phyloP scores from a whole-genome alignment of 495 filamentous ascomycete species.

The Thozetella sp. region DNA sequence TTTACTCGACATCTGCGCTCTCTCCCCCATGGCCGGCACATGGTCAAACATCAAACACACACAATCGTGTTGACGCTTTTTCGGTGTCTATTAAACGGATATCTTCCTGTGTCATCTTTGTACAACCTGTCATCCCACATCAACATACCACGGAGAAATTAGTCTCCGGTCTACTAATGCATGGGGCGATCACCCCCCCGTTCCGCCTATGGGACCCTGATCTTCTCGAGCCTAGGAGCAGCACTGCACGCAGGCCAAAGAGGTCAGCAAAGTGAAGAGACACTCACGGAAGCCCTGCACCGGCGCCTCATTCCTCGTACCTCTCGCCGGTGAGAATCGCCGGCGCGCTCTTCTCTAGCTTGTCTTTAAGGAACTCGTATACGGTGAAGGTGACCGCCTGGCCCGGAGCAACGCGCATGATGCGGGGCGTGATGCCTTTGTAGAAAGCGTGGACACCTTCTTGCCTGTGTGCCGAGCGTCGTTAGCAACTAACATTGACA shows the following conservation, averaged over 20 bases:
- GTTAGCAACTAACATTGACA: not conserved
- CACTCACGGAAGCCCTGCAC: not conserved
- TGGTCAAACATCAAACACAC: no score
- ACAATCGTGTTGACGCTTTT: no score
- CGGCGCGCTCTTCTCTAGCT: slow-evolving; percentile 73
- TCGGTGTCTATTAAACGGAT: no score
- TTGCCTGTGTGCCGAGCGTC: slow-evolving; percentile 44
- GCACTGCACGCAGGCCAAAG: not conserved
- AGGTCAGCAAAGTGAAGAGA: not conserved
- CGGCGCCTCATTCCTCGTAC: slow-evolving; percentile 66
- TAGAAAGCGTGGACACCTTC: slow-evolving; percentile 95
- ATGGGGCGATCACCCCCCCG: not conserved
- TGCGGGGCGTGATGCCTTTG: slow-evolving; percentile 96
- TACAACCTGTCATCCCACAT: no score
- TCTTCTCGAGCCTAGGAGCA: not conserved
- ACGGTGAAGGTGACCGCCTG: slow-evolving; percentile 99
- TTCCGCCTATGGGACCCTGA: not conserved
- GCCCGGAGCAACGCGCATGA: slow-evolving; percentile 96
- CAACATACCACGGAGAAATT: no score
- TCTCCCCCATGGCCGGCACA: no score
- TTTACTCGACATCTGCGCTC: no score
- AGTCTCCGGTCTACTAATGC: no score
- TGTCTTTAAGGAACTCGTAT: slow-evolving; percentile 86
- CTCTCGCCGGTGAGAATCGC: slow-evolving; percentile 64
- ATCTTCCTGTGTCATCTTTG: no score